These are phyloP conservation scores for Penicillium dipodomyicola DNA, from an alignment of 495 filamentous ascomycete genomes.

Conservation along the genomic window DNA sequence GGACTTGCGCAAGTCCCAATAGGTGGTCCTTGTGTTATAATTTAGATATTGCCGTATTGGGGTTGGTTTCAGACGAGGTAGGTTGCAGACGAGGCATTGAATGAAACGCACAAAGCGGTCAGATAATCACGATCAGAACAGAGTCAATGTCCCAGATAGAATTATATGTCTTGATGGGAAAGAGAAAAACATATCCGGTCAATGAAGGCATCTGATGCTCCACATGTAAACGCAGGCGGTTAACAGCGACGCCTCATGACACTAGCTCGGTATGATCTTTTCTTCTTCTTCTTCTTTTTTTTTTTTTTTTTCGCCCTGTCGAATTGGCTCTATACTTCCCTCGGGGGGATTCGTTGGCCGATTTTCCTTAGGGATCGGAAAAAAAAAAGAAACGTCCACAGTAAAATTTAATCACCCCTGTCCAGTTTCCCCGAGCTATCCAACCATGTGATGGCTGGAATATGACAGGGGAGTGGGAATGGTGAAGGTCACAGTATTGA, in stretches of 20 bases:
- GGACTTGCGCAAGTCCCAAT: slow-evolving; percentile 13
- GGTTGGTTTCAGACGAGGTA: slow-evolving; percentile 8
- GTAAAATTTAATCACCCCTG: neutral
- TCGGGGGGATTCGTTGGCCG: neutral
- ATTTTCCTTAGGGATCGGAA: neutral
- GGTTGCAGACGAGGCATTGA: slow-evolving; percentile 20
- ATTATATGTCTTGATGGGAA: slow-evolving; percentile 10
- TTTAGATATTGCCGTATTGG: slow-evolving; percentile 17
- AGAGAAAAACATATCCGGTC: slow-evolving; percentile 24
- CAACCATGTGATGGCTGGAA: slow-evolving; percentile 3
- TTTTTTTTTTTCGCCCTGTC: neutral
- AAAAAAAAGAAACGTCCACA: neutral
- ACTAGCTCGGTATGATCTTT: neutral
- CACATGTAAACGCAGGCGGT: slow-evolving; percentile 15
- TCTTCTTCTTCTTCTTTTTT: too few species aligned
- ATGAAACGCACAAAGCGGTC: slow-evolving; percentile 16
- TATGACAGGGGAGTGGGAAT: slow-evolving; percentile 4
- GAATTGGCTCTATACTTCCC: slow-evolving; percentile 8
- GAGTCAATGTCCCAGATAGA: slow-evolving; percentile 15
- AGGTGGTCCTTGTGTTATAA: slow-evolving; percentile 18
- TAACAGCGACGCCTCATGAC: slow-evolving; percentile 2
- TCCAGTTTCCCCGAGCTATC: neutral
- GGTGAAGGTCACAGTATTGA: too few species aligned
- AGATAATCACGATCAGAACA: slow-evolving; percentile 9
- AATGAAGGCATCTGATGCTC: slow-evolving; percentile 25